Conservation (phyloP, 23 red algal species). For the Chondrus crispus region DNA sequence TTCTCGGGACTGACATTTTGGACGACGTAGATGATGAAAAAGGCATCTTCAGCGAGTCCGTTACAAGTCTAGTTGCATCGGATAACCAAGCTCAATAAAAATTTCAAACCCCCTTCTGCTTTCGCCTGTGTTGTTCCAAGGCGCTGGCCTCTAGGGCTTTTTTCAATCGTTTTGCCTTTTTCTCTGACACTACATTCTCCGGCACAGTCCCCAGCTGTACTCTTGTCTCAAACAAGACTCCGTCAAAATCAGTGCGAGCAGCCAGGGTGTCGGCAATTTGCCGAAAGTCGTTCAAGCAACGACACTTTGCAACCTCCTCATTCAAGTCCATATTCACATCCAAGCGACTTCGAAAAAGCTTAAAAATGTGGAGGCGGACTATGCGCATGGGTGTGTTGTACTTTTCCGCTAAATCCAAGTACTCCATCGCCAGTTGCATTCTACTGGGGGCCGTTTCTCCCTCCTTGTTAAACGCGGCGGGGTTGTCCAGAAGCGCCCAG, state of each 20-base stretch:
- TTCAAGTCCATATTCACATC: conserved; percentile 75
- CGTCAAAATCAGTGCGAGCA: conserved; percentile 44
- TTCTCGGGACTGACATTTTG: no score
- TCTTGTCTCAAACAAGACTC: conserved; percentile 49
- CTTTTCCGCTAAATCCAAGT: conserved; percentile 64
- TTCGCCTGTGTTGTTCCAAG: no score
- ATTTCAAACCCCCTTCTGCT: no score
- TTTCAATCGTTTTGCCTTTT: conserved; percentile 31
- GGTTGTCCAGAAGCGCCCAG: conserved; percentile 75
- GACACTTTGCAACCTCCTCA: conserved; percentile 38
- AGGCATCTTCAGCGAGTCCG: no score
- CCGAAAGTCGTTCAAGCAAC: conserved; percentile 39
- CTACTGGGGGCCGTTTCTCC: conserved; percentile 7
- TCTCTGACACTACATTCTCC: conserved; percentile 31
- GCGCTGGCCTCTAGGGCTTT: no score
- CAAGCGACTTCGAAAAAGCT: conserved; percentile 58
- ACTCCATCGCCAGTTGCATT: conserved; percentile 71
- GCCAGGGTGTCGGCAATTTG: background rate
- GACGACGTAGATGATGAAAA: no score
- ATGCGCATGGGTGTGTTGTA: conserved; percentile 58
- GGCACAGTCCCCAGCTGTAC: background rate
- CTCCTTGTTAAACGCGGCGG: conserved; percentile 54
- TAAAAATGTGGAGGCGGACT: conserved; percentile 82
- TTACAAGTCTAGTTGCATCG: no score
- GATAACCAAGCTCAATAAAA: no score